phyloP scores from a whole-genome alignment of 140 eudicot species.

The Anethum foeniculum region DNA sequence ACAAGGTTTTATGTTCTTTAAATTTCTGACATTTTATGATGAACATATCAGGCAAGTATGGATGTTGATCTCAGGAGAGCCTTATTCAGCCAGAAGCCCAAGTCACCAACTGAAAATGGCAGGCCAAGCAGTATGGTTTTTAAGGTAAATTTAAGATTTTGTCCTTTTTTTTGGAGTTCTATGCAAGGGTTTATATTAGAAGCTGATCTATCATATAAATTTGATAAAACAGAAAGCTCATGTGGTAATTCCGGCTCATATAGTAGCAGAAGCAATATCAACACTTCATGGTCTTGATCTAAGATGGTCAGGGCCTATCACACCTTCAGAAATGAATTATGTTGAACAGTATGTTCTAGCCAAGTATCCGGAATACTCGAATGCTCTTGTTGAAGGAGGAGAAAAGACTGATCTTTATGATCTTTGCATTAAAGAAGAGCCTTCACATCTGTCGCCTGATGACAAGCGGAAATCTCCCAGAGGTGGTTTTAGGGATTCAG shows the following conservation, averaged over 20 bases:
- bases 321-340: conserved; percentile 69
- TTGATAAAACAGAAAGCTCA: conserved; percentile 38
- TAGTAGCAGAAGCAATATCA: conserved; percentile 75
- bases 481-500: conserved; percentile 31
- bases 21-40: neutral
- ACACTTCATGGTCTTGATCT: conserved; percentile 63
- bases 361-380: conserved; percentile 59
- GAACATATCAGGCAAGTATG: conserved; percentile 29
- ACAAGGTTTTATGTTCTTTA: neutral
- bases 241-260: conserved; percentile 64
- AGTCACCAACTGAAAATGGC: conserved; percentile 30
- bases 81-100: conserved; percentile 23
- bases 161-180: neutral
- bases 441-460: conserved; percentile 35
- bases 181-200: neutral
- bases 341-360: conserved; percentile 74
- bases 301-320: conserved; percentile 76
- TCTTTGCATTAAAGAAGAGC: conserved; percentile 72
- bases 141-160: conserved; percentile 32
- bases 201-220: conserved; percentile 1
- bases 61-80: conserved; percentile 59
- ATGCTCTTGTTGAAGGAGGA: conserved; percentile 71
- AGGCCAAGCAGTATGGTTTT: conserved; percentile 71
- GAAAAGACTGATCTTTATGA: conserved; percentile 62
- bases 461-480: conserved; percentile 67